phyloP scores from a whole-genome alignment of 2,329 filamentous ascomycete genomes.

The Fusarium temperatum region DNA sequence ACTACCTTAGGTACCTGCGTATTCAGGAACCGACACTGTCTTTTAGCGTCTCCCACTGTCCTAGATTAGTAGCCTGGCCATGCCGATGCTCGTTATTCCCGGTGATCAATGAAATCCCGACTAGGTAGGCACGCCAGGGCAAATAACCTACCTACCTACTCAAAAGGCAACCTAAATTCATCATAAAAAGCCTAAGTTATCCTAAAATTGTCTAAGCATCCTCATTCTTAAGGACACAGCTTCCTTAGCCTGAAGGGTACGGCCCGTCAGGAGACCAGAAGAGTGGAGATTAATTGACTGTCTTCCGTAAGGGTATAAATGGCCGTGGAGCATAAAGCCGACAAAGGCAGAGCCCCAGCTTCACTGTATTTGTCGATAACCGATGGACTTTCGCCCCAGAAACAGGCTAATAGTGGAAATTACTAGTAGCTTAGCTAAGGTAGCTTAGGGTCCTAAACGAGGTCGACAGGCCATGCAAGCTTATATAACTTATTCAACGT shows the following conservation, averaged over 20 bases:
- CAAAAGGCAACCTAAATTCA: not conserved
- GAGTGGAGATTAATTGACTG: not conserved
- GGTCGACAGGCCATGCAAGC: not conserved
- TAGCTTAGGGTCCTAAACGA: not conserved
- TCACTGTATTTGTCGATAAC: not conserved
- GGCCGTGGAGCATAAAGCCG: not conserved
- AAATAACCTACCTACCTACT: not conserved
- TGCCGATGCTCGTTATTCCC: not conserved
- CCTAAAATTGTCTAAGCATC: not conserved
- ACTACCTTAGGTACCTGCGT: not conserved
- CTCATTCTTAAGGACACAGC: not conserved
- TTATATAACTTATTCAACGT: not conserved
- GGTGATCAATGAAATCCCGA: not conserved
- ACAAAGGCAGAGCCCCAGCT: not conserved
- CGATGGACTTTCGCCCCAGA: not conserved
- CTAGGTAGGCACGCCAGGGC: not conserved
- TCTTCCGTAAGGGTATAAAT: not conserved
- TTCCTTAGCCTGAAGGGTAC: not conserved
- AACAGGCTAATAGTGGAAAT: not conserved
- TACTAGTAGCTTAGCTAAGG: not conserved
- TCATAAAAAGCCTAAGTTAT: not conserved
- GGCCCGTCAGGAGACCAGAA: not conserved
- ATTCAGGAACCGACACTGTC: conserved; percentile 15
- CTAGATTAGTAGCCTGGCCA: not conserved
- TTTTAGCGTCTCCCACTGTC: not conserved